These are phyloP conservation scores for Trifolium dubium DNA, from an alignment of 306 rosid species.

Conservation along the genomic window DNA sequence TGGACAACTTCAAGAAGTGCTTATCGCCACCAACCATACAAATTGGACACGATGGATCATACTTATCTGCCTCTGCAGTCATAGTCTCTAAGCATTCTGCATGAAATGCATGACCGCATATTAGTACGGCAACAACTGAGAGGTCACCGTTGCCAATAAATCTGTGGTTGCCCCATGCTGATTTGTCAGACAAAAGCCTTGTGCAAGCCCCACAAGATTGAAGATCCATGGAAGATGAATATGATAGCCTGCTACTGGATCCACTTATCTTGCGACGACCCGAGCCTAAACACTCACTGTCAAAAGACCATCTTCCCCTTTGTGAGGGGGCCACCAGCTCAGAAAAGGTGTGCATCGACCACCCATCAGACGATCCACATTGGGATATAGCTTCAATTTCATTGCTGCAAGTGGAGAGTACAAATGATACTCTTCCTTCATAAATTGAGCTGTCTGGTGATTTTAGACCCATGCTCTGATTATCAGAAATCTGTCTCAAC, in stretches of 20 bases:
- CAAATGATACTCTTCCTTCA: constrained; percentile 81
- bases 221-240: constrained; percentile 76
- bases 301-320: constrained; percentile 93
- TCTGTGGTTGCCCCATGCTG: constrained; percentile 76
- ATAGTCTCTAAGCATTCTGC: constrained; percentile 83
- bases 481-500: constrained; percentile 82
- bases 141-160: constrained; percentile 56
- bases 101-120: constrained; percentile 82
- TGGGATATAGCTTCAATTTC: constrained; percentile 75
- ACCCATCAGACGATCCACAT: constrained; percentile 88
- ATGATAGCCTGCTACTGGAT: constrained; percentile 78
- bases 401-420: constrained; percentile 80
- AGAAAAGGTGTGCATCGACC: constrained; percentile 94
- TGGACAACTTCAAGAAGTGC: constrained; percentile 59
- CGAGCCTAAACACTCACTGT: constrained; percentile 73
- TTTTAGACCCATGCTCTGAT: constrained; percentile 70
- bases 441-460: constrained; percentile 83
- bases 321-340: constrained; percentile 92
- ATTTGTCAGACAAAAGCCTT: constrained; percentile 68
- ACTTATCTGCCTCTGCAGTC: constrained; percentile 68
- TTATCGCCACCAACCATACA: constrained; percentile 79
- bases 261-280: constrained; percentile 70
- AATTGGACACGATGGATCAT: constrained; percentile 79
- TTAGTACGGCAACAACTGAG: constrained; percentile 76
- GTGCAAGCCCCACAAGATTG: constrained; percentile 78